phyloP scores from a whole-genome alignment of 2,329 filamentous ascomycete species.

The Chaetomiaceae sp. region DNA sequence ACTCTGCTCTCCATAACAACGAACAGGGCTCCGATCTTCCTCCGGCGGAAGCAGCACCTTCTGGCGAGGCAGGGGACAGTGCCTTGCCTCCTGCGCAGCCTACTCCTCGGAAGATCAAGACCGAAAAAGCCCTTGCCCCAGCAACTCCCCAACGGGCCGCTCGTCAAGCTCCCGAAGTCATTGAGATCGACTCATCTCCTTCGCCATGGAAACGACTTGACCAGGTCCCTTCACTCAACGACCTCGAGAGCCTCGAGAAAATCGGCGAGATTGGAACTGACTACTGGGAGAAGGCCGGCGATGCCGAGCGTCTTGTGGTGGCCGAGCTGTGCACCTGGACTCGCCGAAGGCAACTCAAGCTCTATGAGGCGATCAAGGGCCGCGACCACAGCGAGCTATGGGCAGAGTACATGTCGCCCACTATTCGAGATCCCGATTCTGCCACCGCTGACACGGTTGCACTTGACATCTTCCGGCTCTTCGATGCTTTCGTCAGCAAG shows the following conservation, averaged over 20 bases:
- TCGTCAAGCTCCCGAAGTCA: slow-evolving; percentile 6
- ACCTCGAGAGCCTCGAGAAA: slow-evolving; percentile 10
- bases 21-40: neutral
- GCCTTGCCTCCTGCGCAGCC: neutral
- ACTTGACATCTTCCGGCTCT: slow-evolving; percentile 22
- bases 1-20: neutral
- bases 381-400: slow-evolving; percentile 26
- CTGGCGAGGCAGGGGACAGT: neutral
- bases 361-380: slow-evolving; percentile 26
- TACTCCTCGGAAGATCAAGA: slow-evolving; percentile 9
- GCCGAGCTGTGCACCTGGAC: slow-evolving; percentile 28
- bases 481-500: slow-evolving; percentile 23
- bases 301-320: slow-evolving; percentile 30
- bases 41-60: neutral
- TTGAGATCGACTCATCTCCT: slow-evolving; percentile 15
- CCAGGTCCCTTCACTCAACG: slow-evolving; percentile 13
- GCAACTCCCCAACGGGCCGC: slow-evolving; percentile 1
- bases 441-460: neutral
- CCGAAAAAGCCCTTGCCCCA: neutral
- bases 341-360: slow-evolving; percentile 15
- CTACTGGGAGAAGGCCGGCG: slow-evolving; percentile 24
- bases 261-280: slow-evolving; percentile 19
- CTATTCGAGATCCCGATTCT: slow-evolving; percentile 14
- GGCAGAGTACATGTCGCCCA: slow-evolving; percentile 26
- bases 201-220: neutral